Percentiles rank a stretch among this genome's conserved stretches.
phyloP scores from a whole-genome alignment of 2,329 filamentous ascomycete genomes.

The Penicillium sp. region DNA sequence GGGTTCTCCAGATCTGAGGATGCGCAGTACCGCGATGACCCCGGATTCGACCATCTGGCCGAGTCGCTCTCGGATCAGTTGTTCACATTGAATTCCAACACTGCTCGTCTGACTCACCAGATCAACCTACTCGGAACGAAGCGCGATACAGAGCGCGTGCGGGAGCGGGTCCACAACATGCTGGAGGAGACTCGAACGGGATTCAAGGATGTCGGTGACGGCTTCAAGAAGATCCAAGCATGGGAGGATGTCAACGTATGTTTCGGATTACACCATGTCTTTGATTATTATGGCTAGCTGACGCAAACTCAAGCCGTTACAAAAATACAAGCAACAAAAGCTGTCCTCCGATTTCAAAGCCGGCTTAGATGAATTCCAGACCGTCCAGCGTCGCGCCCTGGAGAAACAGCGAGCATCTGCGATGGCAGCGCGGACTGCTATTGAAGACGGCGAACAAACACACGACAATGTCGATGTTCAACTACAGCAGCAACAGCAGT shows the following conservation, averaged over 20 bases:
- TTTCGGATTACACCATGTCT: constrained; percentile 6
- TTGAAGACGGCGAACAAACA: constrained; percentile 59
- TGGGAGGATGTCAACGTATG: constrained; percentile 83
- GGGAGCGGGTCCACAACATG: constrained; percentile 85
- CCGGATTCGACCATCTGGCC: constrained; percentile 84
- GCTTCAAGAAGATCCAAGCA: constrained; percentile 85
- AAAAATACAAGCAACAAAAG: constrained; percentile 96
- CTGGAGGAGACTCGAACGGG: constrained; percentile 83
- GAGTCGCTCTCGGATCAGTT: constrained; percentile 84
- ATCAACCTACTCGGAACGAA: constrained; percentile 84
- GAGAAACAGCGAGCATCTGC: constrained; percentile 92
- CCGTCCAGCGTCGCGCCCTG: constrained; percentile 83
- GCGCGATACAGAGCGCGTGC: constrained; percentile 86
- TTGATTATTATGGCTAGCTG: constrained; percentile 6
- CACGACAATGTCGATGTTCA: constrained; percentile 47
- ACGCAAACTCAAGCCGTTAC: constrained; percentile 68
- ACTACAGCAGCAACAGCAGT: constrained; percentile 68
- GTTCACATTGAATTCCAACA: constrained; percentile 86
- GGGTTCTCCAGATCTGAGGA: constrained; percentile 54
- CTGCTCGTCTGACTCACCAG: constrained; percentile 81
- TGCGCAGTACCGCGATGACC: constrained; percentile 83
- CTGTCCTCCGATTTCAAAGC: constrained; percentile 91
- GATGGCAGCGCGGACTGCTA: constrained; percentile 77
- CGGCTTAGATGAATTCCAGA: constrained; percentile 87
- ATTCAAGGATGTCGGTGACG: constrained; percentile 92